Base-by-base conservation (phyloP, 768 basidiomycete species). In the Obba rivulosa region DNA sequence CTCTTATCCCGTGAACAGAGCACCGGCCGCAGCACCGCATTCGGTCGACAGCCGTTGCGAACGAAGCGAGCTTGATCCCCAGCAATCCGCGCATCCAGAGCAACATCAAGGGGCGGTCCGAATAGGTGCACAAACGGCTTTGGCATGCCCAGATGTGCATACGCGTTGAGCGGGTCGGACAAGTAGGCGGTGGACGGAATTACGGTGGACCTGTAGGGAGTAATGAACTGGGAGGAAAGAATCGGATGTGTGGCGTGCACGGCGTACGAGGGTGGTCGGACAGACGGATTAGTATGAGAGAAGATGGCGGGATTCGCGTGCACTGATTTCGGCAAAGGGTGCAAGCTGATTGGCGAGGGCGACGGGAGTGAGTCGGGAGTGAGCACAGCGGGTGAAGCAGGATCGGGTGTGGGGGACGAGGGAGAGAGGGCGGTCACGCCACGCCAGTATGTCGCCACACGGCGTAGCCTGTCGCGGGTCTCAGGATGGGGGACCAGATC, bases 91-190 rank as follows among this genome's bases (percentile, higher is more conserved):
- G 87, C 75, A 54, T 98, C 93, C 22, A 98, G 69, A 1, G 87
- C 85, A 4, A 94, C 60, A 51, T 83, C 83, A 43, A 92, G 71
- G 0, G 90, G 91, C 0, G 81, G 81, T 0, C 85, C 87, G 2
- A 96, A 62, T 13, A 87, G 72, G 51, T 90, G 85, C 0, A 95
- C 92, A 54, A 80, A 83, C 0, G 86, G 86, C 60, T 92, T 92
- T 25, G 90, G 87, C 68, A 86, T 78, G 9, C 92, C 92, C 16
- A 83, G 72, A 52, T 83, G 80, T 0, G 83, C 80, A 58, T 95
- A 96, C n/a, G 84, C 85, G 59, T 93, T 95, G 54, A 90, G 76
- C 0, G 90, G 86, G 57, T 93, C 87, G 3, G 72, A 62, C 23
- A 91, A 74, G 65, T 96, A 96, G 1, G 72, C 60, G 0, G 81